Conservation (phyloP, 2,329 filamentous ascomycete genomes). For the Metarhizium album region DNA sequence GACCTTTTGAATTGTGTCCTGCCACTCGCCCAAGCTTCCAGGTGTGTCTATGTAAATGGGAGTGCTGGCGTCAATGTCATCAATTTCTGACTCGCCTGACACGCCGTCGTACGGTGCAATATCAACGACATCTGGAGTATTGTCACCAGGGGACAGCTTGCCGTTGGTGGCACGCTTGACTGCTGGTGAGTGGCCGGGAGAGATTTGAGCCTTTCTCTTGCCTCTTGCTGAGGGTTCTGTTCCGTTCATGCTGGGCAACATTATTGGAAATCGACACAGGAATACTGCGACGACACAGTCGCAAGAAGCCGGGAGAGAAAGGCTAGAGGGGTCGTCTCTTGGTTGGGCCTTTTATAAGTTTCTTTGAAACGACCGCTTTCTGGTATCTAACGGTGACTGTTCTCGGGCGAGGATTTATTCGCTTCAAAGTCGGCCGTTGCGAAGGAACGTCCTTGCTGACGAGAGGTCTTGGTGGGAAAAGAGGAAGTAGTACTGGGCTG, state of each 20-base stretch:
- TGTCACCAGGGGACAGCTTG: constrained; percentile 37
- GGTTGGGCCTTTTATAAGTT: too few species aligned
- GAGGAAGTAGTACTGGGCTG: constrained; percentile 4
- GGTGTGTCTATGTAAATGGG: constrained; percentile 26
- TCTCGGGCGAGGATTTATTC: background rate
- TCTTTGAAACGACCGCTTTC: too few species aligned
- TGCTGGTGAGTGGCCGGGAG: constrained; percentile 25
- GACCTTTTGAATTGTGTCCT: constrained; percentile 87
- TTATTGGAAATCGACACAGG: background rate
- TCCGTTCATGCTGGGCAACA: constrained; percentile 30
- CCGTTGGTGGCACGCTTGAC: constrained; percentile 32
- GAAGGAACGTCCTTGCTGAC: background rate
- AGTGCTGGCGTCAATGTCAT: constrained; percentile 25
- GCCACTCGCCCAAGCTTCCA: constrained; percentile 60
- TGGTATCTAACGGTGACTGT: background rate
- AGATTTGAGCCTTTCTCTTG: constrained; percentile 42
- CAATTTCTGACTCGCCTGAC: constrained; percentile 31
- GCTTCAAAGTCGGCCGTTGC: background rate
- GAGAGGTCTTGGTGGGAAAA: background rate
- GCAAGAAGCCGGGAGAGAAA: constrained; percentile 7
- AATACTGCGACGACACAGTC: constrained; percentile 1
- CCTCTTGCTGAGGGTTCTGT: constrained; percentile 28
- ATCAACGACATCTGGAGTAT: constrained; percentile 33
- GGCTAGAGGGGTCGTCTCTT: background rate
- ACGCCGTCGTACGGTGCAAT: constrained; percentile 27